Evolutionary conservation across 208 protist species (phyloP).

Genomic region (Trypanosoma congolense): DNA sequence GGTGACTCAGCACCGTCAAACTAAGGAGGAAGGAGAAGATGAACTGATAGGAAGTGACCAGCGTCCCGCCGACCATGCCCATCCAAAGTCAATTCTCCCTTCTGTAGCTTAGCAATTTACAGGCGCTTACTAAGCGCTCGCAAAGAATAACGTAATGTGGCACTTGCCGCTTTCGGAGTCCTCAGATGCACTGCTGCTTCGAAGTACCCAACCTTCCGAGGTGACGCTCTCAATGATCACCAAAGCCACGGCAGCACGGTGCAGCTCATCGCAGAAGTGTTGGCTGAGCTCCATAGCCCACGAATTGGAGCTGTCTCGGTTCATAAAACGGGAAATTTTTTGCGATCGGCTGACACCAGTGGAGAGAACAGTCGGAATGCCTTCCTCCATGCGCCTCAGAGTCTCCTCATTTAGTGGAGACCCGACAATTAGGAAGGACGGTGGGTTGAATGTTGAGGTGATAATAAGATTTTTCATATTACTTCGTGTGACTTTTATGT

Average conservation of each 20-base stretch:
- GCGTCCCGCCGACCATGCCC: too few species aligned
- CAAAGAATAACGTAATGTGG: conserved; percentile 85
- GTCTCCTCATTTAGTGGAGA: conserved; percentile 85
- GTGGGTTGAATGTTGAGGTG: conserved; percentile 87
- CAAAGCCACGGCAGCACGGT: conserved; percentile 75
- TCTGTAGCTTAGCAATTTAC: neutral
- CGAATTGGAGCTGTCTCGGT: conserved; percentile 73
- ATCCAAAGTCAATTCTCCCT: conserved; percentile 1
- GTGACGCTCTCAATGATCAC: conserved; percentile 74
- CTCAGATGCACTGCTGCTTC: conserved; percentile 57
- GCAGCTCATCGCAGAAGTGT: conserved; percentile 90
- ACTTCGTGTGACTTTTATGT: conserved; percentile 11
- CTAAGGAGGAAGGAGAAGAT: too few species aligned
- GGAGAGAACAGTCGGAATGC: conserved; percentile 64
- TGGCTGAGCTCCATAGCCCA: conserved; percentile 85
- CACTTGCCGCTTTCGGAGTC: conserved; percentile 47
- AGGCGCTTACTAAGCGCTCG: conserved; percentile 2
- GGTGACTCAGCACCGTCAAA: too few species aligned
- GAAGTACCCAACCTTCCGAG: conserved; percentile 83
- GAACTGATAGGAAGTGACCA: too few species aligned
- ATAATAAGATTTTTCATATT: conserved; percentile 91
- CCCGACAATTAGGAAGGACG: conserved; percentile 83
- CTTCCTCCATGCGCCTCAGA: conserved; percentile 69
- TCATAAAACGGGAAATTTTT: conserved; percentile 72
- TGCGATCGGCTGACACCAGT: conserved; percentile 65